phyloP scores from a whole-genome alignment of 441 rosid species.

The Manihot esculenta region DNA sequence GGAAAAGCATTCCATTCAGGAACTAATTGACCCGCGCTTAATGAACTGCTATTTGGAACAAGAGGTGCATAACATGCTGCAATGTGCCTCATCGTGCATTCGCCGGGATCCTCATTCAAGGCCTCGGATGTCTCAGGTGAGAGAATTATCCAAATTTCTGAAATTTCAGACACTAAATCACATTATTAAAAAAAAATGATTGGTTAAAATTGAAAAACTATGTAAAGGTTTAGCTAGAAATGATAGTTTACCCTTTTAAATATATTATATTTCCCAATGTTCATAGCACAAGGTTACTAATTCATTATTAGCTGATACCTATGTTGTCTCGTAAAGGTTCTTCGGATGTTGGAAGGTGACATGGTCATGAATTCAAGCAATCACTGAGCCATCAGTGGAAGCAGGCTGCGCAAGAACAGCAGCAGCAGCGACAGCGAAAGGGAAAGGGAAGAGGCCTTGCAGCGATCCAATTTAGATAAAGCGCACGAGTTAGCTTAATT shows the following conservation, averaged over 20 bases:
- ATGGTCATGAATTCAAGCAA: constrained; percentile 34
- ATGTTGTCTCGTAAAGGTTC: constrained; percentile 46
- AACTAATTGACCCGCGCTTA: constrained; percentile 69
- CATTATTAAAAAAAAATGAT: too few species aligned
- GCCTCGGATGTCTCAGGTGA: constrained; percentile 98
- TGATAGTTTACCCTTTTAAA: background rate
- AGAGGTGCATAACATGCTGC: constrained; percentile 74
- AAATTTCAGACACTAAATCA: background rate
- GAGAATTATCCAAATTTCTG: background rate
- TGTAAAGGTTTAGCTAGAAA: too few species aligned
- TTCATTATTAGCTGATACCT: background rate
- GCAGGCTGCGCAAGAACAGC: background rate
- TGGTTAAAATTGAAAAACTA: too few species aligned
- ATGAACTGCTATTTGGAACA: constrained; percentile 45
- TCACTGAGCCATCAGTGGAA: background rate
- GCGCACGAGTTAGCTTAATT: background rate
- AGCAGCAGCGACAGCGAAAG: too few species aligned
- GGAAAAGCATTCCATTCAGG: constrained; percentile 60
- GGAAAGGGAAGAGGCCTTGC: background rate
- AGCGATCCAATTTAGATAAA: background rate
- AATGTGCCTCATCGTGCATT: constrained; percentile 76
- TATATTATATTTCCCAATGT: background rate
- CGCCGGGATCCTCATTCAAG: constrained; percentile 71
- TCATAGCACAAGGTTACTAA: background rate
- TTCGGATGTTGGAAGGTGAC: constrained; percentile 81